A percentile compares a stretch with the other conserved stretches of the same genome.
Conservation (phyloP, 2,329 filamentous ascomycete genomes). For the Trichophyton simii region DNA sequence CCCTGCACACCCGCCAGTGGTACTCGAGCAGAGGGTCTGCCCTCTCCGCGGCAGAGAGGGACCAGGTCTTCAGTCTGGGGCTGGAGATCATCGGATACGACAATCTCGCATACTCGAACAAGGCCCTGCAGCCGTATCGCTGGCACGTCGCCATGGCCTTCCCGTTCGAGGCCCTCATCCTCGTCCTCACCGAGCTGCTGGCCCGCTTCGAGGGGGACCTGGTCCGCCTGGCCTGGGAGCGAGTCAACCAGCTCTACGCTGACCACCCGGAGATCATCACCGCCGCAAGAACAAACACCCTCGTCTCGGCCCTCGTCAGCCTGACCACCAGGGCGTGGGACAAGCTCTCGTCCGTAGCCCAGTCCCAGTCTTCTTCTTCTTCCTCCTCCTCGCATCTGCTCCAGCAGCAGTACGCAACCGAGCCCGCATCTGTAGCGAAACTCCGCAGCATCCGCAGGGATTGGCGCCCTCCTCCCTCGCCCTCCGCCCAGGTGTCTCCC, state of each 20-base stretch:
- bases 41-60: slow-evolving; percentile 22
- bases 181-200: slow-evolving; percentile 31
- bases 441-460: neutral
- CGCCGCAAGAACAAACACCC: neutral
- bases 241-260: neutral
- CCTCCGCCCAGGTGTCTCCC: neutral
- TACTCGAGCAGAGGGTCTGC: neutral
- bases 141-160: slow-evolving; percentile 36
- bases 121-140: slow-evolving; percentile 25
- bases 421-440: neutral
- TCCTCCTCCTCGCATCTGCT: neutral
- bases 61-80: slow-evolving; percentile 25
- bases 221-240: slow-evolving; percentile 28
- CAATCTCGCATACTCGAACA: slow-evolving; percentile 29
- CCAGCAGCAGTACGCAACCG: neutral
- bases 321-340: neutral
- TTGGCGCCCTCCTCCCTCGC: neutral
- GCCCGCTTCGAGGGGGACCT: slow-evolving; percentile 24
- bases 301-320: neutral
- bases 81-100: slow-evolving; percentile 20
- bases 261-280: neutral
- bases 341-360: neutral
- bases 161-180: slow-evolving; percentile 37
- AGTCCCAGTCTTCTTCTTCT: neutral
- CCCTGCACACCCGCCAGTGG: slow-evolving; percentile 7